phyloP scores from a whole-genome alignment of 2,329 filamentous ascomycete species.

The Clonostachys solani region DNA sequence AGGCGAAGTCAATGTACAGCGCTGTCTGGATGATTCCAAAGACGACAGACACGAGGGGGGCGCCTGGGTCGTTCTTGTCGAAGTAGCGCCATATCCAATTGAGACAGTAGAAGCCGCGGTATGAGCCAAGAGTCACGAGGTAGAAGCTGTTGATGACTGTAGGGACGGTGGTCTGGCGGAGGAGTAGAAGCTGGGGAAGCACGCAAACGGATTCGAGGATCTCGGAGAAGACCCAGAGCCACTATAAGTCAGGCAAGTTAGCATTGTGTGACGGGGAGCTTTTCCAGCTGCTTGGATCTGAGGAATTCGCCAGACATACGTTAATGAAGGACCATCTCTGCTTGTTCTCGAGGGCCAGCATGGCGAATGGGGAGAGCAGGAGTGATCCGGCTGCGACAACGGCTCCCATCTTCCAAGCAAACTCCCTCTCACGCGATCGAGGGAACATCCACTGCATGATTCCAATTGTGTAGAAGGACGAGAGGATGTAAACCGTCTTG shows the following conservation, averaged over 20 bases:
- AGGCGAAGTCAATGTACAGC: slow-evolving; percentile 90
- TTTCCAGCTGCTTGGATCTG: not conserved
- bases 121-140: slow-evolving; percentile 79
- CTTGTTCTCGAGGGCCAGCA: slow-evolving; percentile 60
- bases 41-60: slow-evolving; percentile 71
- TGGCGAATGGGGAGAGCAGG: slow-evolving; percentile 66
- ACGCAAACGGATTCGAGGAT: slow-evolving; percentile 90
- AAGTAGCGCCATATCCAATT: slow-evolving; percentile 79
- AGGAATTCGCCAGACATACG: slow-evolving; percentile 27
- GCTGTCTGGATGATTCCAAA: slow-evolving; percentile 88
- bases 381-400: slow-evolving; percentile 63
- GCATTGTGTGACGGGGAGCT: not conserved
- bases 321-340: slow-evolving; percentile 40
- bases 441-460: slow-evolving; percentile 86
- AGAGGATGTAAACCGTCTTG: slow-evolving; percentile 84
- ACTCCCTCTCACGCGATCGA: slow-evolving; percentile 83
- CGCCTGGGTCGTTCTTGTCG: slow-evolving; percentile 52
- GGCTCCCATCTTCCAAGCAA: slow-evolving; percentile 87
- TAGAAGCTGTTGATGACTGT: slow-evolving; percentile 98
- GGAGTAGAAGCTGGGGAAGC: slow-evolving; percentile 83
- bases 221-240: slow-evolving; percentile 83
- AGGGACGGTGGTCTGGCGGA: slow-evolving; percentile 91
- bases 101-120: slow-evolving; percentile 83
- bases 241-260: slow-evolving; percentile 36
- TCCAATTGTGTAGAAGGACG: slow-evolving; percentile 80